phyloP scores from a whole-genome alignment of 2,329 filamentous ascomycete species.

The Colletotrichum spinosum region DNA sequence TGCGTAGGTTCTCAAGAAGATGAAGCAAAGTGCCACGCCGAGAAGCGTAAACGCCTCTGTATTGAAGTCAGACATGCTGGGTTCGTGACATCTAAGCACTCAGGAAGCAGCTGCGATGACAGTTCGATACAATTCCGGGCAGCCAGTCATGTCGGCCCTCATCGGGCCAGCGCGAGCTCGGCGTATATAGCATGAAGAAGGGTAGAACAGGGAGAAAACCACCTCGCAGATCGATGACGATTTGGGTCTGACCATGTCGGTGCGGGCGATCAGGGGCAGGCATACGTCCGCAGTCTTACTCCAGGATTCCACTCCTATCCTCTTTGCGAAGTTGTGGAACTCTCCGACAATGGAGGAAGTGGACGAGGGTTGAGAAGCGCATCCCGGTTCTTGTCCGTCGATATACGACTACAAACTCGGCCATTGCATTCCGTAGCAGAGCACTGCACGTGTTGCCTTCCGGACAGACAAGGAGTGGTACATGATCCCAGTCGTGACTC shows the following conservation, averaged over 20 bases:
- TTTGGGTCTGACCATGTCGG: slow-evolving; percentile 1
- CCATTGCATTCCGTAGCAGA: neutral
- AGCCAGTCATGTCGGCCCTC: too few relatives aligned
- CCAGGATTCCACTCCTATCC: slow-evolving; percentile 9
- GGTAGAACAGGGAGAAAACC: neutral
- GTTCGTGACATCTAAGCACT: slow-evolving; percentile 5
- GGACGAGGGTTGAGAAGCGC: neutral
- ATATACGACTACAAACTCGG: too few relatives aligned
- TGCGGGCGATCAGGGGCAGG: slow-evolving; percentile 11
- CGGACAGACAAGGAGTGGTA: too few relatives aligned
- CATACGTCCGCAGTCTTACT: neutral
- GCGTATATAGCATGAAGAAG: slow-evolving; percentile 20
- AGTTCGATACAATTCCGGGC: too few relatives aligned
- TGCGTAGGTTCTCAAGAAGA: slow-evolving; percentile 61
- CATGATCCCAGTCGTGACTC: too few relatives aligned
- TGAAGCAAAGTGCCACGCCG: slow-evolving; percentile 60
- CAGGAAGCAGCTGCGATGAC: too few relatives aligned
- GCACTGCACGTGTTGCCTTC: neutral
- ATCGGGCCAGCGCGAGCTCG: neutral
- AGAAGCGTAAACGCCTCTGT: slow-evolving; percentile 57
- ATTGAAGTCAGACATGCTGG: slow-evolving; percentile 41
- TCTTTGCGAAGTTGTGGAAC: slow-evolving; percentile 10
- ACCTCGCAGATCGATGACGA: slow-evolving; percentile 18
- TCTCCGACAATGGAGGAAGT: neutral
- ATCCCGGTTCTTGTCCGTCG: too few relatives aligned